Base-by-base conservation (phyloP, 2,329 filamentous ascomycete species). In the Macrophomina pseudophaseolina region DNA sequence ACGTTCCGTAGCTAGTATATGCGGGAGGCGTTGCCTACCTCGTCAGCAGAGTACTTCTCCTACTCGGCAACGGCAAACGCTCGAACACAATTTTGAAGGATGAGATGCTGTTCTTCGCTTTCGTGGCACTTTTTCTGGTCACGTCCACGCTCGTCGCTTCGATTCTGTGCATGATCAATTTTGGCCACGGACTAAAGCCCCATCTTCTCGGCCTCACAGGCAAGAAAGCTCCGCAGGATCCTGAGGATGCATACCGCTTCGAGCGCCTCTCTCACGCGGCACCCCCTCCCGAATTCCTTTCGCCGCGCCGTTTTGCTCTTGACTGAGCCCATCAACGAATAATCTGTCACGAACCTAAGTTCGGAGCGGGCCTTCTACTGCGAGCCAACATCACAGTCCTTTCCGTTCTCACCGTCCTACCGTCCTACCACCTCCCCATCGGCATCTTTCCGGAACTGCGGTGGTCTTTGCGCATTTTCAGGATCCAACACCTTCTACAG, bases 51-150 rank as follows among this genome's bases (percentile, higher is more conserved):
- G 68, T 74, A 7, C n/a, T 73, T 5, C 49, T 70, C 16, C 69
- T 74, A 12, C 56, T 68, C 16, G 71, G 71, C 2, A 30, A 66
- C 5, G 63, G 68, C 1, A 9, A 12, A 5, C 54, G 66, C 7
- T 49, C 72, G 0, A 60, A 54, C 0, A 72, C 72, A 0, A n/a
- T 67, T 6, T 51, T 73, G 53, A 74, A 71, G 49, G 67, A 73
- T 33, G 69, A 73, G 49, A 74, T 73, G 70, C 51, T 71, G 2
- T 67, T 74, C n/a, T 73, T 71, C 30, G 59, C 70, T 18, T 38
- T 58, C 28, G 60, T 70, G 0, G 69, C 67, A 1, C 23, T 73
- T 8, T 11, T 44, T 18, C 33, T 64, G 18, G 59, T 30, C 5
- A 64, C 72, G 4, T 66, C 67, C 11, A 58, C 54, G 0, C 14